Conservation (phyloP, 305 asterid genomes). For the Rubia balearica region DNA sequence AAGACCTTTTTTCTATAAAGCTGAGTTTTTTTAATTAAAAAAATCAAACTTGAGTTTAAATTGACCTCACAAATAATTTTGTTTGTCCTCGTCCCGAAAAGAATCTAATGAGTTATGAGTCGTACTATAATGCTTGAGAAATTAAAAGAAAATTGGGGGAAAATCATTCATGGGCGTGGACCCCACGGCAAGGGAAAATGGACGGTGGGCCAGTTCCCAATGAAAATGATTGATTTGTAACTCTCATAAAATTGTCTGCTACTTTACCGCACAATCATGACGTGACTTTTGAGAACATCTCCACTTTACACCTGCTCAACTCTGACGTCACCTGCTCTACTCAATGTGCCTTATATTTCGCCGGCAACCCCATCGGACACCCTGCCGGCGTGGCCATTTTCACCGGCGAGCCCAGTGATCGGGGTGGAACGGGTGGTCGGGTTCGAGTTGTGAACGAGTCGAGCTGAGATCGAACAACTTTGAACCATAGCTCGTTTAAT, state of each 20-base stretch:
- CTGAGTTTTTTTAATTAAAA: background rate
- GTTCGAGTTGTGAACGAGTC: too few relatives aligned
- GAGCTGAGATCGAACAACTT: too few relatives aligned
- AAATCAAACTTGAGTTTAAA: background rate
- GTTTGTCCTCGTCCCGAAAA: background rate
- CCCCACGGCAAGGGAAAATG: background rate
- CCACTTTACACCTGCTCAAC: background rate
- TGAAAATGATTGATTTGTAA: slow-evolving; percentile 9
- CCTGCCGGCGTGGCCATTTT: background rate
- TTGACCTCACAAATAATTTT: background rate
- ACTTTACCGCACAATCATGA: slow-evolving; percentile 14
- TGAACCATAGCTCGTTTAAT: too few relatives aligned
- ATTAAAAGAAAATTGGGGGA: background rate
- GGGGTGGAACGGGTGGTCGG: background rate
- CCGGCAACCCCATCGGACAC: background rate
- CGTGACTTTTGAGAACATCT: slow-evolving; percentile 15
- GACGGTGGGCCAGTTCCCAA: slow-evolving; percentile 2
- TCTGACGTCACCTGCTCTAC: background rate
- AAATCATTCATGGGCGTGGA: background rate
- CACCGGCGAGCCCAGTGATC: background rate
- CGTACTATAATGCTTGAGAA: too few relatives aligned
- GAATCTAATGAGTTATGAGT: background rate
- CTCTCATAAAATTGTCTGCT: slow-evolving; percentile 1
- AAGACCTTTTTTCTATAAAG: too few relatives aligned
- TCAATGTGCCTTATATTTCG: background rate